Evolutionary conservation across 306 rosid species (phyloP).

Genomic region (Crataegus laevigata): DNA sequence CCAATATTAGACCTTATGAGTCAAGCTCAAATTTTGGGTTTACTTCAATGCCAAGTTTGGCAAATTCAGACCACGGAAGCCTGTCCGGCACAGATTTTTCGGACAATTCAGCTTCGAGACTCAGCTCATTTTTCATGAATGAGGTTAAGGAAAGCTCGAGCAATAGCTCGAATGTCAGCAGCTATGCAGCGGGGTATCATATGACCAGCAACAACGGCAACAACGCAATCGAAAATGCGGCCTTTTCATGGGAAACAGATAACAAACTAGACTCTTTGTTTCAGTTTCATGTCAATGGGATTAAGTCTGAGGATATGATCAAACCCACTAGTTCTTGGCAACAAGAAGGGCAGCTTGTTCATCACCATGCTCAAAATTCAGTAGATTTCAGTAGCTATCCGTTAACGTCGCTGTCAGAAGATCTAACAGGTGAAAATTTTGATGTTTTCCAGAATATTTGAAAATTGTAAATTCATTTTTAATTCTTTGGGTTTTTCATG

Average conservation of each 20-base stretch:
- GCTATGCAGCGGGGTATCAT: constrained; percentile 42
- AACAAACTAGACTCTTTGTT: constrained; percentile 48
- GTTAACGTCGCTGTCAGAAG: constrained; percentile 65
- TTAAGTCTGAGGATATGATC: constrained; percentile 53
- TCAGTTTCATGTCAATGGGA: constrained; percentile 47
- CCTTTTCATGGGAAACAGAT: constrained; percentile 58
- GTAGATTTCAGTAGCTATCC: constrained; percentile 79
- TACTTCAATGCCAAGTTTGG: constrained; percentile 66
- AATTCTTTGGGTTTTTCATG: constrained; percentile 3
- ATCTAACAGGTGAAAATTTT: constrained; percentile 64
- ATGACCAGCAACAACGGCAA: constrained; percentile 22
- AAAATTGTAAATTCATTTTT: constrained; percentile 34
- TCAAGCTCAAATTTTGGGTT: constrained; percentile 43
- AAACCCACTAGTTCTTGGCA: constrained; percentile 45
- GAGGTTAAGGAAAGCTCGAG: constrained; percentile 74
- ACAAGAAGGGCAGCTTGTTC: constrained; percentile 19
- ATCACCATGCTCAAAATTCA: constrained; percentile 31
- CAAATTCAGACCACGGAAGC: constrained; percentile 60
- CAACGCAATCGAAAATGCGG: constrained; percentile 39
- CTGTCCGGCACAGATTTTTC: constrained; percentile 57
- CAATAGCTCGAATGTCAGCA: constrained; percentile 75
- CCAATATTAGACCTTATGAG: constrained; percentile 15
- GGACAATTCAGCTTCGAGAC: constrained; percentile 56
- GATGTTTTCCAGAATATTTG: constrained; percentile 73
- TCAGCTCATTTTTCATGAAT: constrained; percentile 46